Evolutionary conservation across 23 red algal genomes (phyloP), one percentile per base, ranked within the genome.

Genomic region (Gracilaria caudata): DNA sequence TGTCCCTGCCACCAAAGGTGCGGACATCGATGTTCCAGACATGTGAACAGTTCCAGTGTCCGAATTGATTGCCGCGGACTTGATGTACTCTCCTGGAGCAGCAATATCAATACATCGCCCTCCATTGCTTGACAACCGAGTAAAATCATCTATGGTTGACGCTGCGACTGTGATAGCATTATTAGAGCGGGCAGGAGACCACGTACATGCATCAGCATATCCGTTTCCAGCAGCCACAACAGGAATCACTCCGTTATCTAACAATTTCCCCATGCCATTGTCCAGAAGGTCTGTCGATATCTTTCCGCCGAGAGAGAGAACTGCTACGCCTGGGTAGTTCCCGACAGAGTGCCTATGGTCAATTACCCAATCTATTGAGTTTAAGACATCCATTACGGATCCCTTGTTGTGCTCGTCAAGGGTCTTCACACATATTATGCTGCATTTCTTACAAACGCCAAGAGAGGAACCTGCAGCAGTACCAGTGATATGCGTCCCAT

Each of bases 181-280:
- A 0, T 58, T 23, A 10, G 79, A 80, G 30, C 78, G 58, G 4
- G 88, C 88, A 10, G 88, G 88, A 20, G 88, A 73, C 77, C 56
- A 83, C 49, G 43, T 24, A 73, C 88, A 92, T 44, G 88, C 88
- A 73, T 92, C 88, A 38, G 29, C 24, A 24, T 58, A 60, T 29
- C 79, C 88, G 32, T 92, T 92, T 20, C 88, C 88, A 16, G 88
- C 78, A 45, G 88, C 88, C 21, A 92, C 88, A 38, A 92, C 88
- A 6, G 88, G 88, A 54, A 92, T 70, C 1, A 92, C 37, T 11
- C 49, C 51, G 12, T 65, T 43, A 1, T 40, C 51, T 38, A 83
- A 28, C 9, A 92, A 56, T n/a, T 34, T 64, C 33, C 73, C 68
- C 25, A 92, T 54, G 49, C 40, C 88, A 10, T 35, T 26, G 49